A percentile compares a stretch with the other conserved stretches of the same genome.
Evolutionary conservation across 305 asterid genomes (phyloP).

Genomic region (Coffea humblotiana): DNA sequence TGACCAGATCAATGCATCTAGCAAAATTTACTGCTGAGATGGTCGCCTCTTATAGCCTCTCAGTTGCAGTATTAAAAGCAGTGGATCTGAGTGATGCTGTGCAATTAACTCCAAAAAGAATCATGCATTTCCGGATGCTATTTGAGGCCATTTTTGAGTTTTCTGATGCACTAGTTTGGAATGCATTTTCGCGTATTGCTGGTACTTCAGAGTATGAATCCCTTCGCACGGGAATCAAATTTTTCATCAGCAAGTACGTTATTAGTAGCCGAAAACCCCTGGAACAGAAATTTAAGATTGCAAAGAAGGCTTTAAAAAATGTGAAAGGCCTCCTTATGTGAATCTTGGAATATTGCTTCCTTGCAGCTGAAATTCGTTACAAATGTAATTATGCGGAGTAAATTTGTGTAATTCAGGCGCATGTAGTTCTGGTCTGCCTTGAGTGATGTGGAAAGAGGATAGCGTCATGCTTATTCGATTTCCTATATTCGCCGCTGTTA

Average conservation of each 20-base stretch:
- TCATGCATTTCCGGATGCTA: conserved; percentile 83
- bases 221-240: conserved; percentile 64
- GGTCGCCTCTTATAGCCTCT: conserved; percentile 69
- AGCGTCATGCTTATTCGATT: too few relatives aligned
- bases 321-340: conserved; percentile 58
- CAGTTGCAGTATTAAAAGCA: conserved; percentile 71
- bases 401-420: not conserved
- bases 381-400: not conserved
- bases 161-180: conserved; percentile 73
- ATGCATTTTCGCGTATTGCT: conserved; percentile 77
- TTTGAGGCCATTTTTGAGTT: conserved; percentile 70
- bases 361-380: not conserved
- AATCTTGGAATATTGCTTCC: conserved; percentile 7
- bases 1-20: conserved; percentile 82
- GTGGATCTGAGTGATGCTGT: conserved; percentile 57
- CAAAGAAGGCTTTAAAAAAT: conserved; percentile 70
- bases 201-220: conserved; percentile 63
- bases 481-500: not conserved
- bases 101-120: conserved; percentile 59
- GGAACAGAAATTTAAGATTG: conserved; percentile 58
- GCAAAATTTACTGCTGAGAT: conserved; percentile 80
- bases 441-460: not conserved
- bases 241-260: conserved; percentile 67
- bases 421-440: not conserved
- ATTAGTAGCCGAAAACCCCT: conserved; percentile 35